Evolutionary conservation across 352 stramenopile genomes (phyloP).

Genomic region (Phytophthora pini): DNA sequence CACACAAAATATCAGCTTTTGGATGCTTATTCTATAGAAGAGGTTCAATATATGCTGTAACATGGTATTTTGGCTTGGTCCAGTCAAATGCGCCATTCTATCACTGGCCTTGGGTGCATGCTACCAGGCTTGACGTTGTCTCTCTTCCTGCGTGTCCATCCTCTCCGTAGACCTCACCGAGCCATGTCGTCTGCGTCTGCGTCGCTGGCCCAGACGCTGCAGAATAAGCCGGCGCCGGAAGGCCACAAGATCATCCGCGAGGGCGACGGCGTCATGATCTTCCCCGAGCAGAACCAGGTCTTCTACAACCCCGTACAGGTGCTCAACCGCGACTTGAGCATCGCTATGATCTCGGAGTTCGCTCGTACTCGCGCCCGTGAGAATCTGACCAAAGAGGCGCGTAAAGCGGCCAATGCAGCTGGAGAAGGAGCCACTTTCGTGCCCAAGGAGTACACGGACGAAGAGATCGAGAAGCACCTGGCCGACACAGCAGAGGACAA

Average conservation of each 20-base stretch:
- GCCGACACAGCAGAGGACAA: slow-evolving; percentile 64
- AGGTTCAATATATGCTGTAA: neutral
- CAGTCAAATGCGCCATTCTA: slow-evolving; percentile 7
- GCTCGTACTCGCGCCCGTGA: slow-evolving; percentile 87
- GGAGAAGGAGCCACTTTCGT: slow-evolving; percentile 43
- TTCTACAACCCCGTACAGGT: slow-evolving; percentile 96
- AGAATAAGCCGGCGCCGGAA: slow-evolving; percentile 58
- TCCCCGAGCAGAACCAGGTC: slow-evolving; percentile 90
- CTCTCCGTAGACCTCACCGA: slow-evolving; percentile 4
- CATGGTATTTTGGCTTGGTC: slow-evolving; percentile 8
- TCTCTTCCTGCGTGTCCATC: slow-evolving; percentile 1
- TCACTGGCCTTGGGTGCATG: slow-evolving; percentile 34
- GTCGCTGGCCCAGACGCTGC: slow-evolving; percentile 63
- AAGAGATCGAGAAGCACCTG: slow-evolving; percentile 80
- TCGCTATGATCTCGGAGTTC: slow-evolving; percentile 98
- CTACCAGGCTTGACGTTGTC: slow-evolving; percentile 3
- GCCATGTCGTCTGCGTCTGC: slow-evolving; percentile 57
- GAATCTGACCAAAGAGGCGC: slow-evolving; percentile 77
- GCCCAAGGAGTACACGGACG: slow-evolving; percentile 62
- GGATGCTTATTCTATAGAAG: neutral
- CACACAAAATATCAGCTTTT: neutral
- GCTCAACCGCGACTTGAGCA: slow-evolving; percentile 99
- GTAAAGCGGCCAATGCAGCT: slow-evolving; percentile 53
- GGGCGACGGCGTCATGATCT: slow-evolving; percentile 92
- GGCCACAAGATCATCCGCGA: slow-evolving; percentile 91